These are phyloP conservation scores for Pseudodiploospora longispora DNA, from an alignment of 2,329 filamentous ascomycete genomes.

Conservation along the genomic window DNA sequence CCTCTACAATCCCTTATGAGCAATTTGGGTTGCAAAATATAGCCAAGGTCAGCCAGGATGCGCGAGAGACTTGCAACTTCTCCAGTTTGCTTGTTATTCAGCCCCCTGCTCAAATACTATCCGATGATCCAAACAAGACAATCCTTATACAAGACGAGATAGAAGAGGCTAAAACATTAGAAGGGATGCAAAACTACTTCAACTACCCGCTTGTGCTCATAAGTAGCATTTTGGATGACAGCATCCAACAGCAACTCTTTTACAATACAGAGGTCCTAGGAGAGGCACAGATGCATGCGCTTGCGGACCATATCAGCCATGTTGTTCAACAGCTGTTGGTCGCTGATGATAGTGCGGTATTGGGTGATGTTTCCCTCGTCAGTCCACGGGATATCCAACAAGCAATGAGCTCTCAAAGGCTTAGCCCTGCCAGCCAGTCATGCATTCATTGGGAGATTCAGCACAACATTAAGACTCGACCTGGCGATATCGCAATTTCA, in stretches of 20 bases:
- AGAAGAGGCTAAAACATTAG: background rate
- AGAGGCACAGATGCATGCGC: conserved; percentile 1
- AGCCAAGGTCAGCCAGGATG: conserved; percentile 7
- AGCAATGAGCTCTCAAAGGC: background rate
- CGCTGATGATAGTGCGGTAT: background rate
- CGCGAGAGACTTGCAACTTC: conserved; percentile 11
- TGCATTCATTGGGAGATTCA: conserved; percentile 4
- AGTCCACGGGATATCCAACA: conserved; percentile 5
- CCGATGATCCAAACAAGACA: background rate
- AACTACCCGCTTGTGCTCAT: conserved; percentile 4
- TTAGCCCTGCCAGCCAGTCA: background rate
- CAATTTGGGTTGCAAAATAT: conserved; percentile 17
- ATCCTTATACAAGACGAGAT: background rate
- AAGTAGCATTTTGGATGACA: background rate
- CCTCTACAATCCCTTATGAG: conserved; percentile 11
- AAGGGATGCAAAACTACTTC: conserved; percentile 5
- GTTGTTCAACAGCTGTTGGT: conserved; percentile 1
- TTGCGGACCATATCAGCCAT: conserved; percentile 1
- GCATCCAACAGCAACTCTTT: background rate
- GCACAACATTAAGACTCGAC: background rate
- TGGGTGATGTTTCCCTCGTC: conserved; percentile 4
- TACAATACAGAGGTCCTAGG: conserved; percentile 1
- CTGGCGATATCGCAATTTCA: conserved; percentile 1
- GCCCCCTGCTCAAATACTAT: background rate
- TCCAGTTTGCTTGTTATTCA: conserved; percentile 13